Conservation (phyloP, 2,329 filamentous ascomycete species). For the Phialemonium atrogriseum region DNA sequence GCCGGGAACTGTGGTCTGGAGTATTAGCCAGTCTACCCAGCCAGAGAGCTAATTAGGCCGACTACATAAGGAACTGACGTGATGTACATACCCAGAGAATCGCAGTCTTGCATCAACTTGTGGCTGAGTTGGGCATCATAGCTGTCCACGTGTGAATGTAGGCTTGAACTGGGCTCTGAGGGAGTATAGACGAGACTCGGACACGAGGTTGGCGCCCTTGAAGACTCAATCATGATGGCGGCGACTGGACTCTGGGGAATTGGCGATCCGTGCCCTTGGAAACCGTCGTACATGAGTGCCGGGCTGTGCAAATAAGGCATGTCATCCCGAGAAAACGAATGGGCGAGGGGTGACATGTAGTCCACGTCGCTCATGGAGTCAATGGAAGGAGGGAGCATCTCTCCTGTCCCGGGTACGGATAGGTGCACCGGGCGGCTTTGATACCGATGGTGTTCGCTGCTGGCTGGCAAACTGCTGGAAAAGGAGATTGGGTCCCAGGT, state of each 20-base stretch:
- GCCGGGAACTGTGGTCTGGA: slow-evolving; percentile 26
- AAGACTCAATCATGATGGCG: slow-evolving; percentile 47
- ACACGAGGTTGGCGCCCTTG: slow-evolving; percentile 48
- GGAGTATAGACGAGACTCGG: slow-evolving; percentile 53
- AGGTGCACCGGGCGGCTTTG: slow-evolving; percentile 30
- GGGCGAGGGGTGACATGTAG: slow-evolving; percentile 49
- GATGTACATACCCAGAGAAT: slow-evolving; percentile 44
- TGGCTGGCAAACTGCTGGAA: slow-evolving; percentile 34
- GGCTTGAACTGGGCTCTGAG: slow-evolving; percentile 52
- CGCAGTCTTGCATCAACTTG: slow-evolving; percentile 46
- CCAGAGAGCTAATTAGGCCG: too few species aligned
- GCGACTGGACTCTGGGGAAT: slow-evolving; percentile 47
- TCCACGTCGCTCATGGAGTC: slow-evolving; percentile 56
- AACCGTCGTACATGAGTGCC: slow-evolving; percentile 49
- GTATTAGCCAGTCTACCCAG: slow-evolving; percentile 13
- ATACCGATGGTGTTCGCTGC: slow-evolving; percentile 34
- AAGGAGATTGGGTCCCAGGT: slow-evolving; percentile 38
- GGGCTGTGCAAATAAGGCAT: slow-evolving; percentile 48
- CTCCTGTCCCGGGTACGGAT: slow-evolving; percentile 29
- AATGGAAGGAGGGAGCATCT: slow-evolving; percentile 44
- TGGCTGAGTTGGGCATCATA: slow-evolving; percentile 47
- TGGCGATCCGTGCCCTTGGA: slow-evolving; percentile 42
- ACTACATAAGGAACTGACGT: too few species aligned
- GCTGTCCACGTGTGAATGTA: slow-evolving; percentile 50
- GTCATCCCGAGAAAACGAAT: slow-evolving; percentile 45